Evolutionary conservation across 805 yeast species (phyloP), one percentile per base, ranked within the genome.

Genomic region (Spathaspora passalidarum): DNA sequence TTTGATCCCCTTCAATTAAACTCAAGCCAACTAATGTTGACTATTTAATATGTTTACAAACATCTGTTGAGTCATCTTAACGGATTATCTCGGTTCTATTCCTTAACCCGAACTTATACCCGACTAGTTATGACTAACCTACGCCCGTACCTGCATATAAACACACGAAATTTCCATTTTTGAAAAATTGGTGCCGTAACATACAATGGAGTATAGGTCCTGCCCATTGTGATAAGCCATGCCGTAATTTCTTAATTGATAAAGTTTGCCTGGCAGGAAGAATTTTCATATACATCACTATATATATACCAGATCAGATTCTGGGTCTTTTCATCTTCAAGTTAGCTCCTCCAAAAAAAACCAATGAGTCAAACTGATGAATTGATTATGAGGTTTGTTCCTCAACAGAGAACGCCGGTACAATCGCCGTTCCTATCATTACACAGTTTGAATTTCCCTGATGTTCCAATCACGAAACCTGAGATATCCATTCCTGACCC

Each of bases 401-500:
- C 38, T 36, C 38, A 11, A 16, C 38, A 36, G 16, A 29, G 34
- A 3, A 13, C 16, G 17, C 9, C 23, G 17, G 21, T 36, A n/a
- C 23, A 16, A 20, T 20, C 23, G 6, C 47, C 47, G 4, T 18
- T 29, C 38, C 39, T 47, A 32, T 40, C 38, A 13, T 18, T 44
- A 19, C 23, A 43, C 21, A 43, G 32, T 17, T 47, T 47, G 25
- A 20, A 43, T 29, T 34, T 32, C 36, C 39, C 37, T 7, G 25
- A 39, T 32, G 32, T 37, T 16, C 3, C 32, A 8, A n/a, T 13
- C 10, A 17, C 8, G 6, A 13, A 43, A 16, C 7, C 26, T 20
- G 22, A 36, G 10, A 38, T 16, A 2, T 10, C 32, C 6, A 47
- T 46, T n/a, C 49, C 49, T 6, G 43, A 16, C 10, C 68, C 66